Percentiles rank a stretch among this genome's conserved stretches.
Conservation (phyloP, 2,329 filamentous ascomycete genomes). For the Aspergillus brunneoviolaceus region DNA sequence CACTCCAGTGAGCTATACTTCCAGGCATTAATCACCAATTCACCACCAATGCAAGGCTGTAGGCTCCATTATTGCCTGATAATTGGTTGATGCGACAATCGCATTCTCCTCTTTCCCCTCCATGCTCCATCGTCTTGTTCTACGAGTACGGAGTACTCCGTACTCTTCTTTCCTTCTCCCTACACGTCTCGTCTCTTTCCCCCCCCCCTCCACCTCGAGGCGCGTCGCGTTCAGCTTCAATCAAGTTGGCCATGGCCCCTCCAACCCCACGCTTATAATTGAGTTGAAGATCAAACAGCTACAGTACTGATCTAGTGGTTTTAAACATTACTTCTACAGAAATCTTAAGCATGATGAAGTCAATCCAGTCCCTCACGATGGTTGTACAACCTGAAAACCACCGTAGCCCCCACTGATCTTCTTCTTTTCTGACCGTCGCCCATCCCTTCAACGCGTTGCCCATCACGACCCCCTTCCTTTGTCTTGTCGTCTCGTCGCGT, state of each 20-base stretch:
- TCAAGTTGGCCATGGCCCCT: neutral
- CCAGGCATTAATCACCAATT: neutral
- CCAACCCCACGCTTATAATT: neutral
- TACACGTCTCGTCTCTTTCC: neutral
- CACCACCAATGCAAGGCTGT: conserved; percentile 3
- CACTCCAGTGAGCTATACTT: neutral
- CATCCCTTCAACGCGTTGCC: conserved; percentile 26
- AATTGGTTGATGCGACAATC: conserved; percentile 1
- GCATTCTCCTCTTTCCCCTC: neutral
- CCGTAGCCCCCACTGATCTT: neutral
- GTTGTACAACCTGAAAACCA: neutral
- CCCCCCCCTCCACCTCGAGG: neutral
- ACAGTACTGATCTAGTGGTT: neutral
- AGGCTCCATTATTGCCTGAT: conserved; percentile 1
- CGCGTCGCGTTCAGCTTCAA: neutral
- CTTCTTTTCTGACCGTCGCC: conserved; percentile 3
- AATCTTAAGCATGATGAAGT: neutral
- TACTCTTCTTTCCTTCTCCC: neutral
- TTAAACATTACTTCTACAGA: neutral
- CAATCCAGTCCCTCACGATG: neutral
- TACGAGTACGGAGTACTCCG: no score
- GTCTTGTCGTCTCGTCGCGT: conserved; percentile 2
- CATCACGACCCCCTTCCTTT: conserved; percentile 10
- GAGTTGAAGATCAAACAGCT: neutral
- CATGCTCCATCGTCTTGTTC: neutral